A percentile compares a stretch with the other conserved stretches of the same genome.
These are phyloP conservation scores for Termitomyces sp. DNA, from an alignment of 768 basidiomycete species.

Conservation along the genomic window DNA sequence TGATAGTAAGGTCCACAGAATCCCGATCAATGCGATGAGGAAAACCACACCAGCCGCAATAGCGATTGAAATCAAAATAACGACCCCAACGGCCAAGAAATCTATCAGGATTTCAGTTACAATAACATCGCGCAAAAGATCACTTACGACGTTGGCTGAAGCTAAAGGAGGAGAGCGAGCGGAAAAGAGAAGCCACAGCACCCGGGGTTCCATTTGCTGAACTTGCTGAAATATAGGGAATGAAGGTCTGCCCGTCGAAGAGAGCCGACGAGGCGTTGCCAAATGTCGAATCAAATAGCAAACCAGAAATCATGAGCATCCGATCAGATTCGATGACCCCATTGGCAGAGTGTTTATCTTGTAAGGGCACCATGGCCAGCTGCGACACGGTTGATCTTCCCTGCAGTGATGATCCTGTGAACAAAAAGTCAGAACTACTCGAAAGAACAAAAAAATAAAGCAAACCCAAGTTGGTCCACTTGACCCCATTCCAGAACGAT, in stretches of 20 bases:
- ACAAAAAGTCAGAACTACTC: background rate
- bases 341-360: conserved; percentile 67
- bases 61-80: conserved; percentile 96
- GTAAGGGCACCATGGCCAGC: conserved; percentile 86
- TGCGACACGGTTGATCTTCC: conserved; percentile 70
- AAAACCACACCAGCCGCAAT: conserved; percentile 94
- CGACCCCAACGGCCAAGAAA: conserved; percentile 87
- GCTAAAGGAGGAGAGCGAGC: conserved; percentile 73
- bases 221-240: conserved; percentile 78
- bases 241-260: conserved; percentile 79
- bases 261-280: conserved; percentile 84
- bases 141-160: conserved; percentile 68
- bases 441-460: background rate
- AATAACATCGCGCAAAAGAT: conserved; percentile 3
- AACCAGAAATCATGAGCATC: conserved; percentile 86
- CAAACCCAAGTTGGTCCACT: conserved; percentile 70
- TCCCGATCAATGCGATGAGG: conserved; percentile 78
- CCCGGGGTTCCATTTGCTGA: conserved; percentile 66
- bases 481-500: conserved; percentile 77
- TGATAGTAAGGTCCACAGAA: conserved; percentile 86
- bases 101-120: conserved; percentile 40
- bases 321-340: conserved; percentile 79
- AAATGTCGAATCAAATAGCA: conserved; percentile 60
- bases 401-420: conserved; percentile 51
- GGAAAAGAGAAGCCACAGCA: conserved; percentile 74